Base-by-base conservation (phyloP, 164 flowering plant genomes). In the Protea cynaroides region DNA sequence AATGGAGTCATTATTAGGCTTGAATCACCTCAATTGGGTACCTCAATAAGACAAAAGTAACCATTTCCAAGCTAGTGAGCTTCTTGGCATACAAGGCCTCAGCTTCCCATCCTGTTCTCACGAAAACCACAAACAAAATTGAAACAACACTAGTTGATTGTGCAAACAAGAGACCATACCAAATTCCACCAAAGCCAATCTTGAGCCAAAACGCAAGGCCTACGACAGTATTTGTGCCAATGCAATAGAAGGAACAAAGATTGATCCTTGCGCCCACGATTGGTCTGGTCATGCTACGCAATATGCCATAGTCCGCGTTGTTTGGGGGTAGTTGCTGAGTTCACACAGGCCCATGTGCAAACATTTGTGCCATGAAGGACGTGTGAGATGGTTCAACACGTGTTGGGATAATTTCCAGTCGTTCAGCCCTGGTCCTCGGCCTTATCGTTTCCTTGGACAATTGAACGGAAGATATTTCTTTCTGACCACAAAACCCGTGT, bases 281-380 rank as follows among this genome's bases (percentile, higher is more conserved):
- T 0, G 98, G 97, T 65, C 96, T 66, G 0, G 96, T 97, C 0
- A 93, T 83, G 71, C 91, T 96, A 7, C 98, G 92, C 3, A 94
- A 80, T 61, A 94, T 84, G 44, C 98, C 98, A 46, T 96, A 94
- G 19, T 96, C 98, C 0, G n/a, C n/a, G 98, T 88, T 2, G 96
- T 91, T 51, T 93, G 98, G 0, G 98, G 98, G 74, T 97, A 93
- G 81, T 93, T 93, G 7, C 96, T 96, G 1, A 93, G 88, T 82
- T 93, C 98, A 46, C 97, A 90, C 0, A 90, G 67, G 0, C 98
- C 98, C 65, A 94, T n/a, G n/a, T n/a, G n/a, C n/a, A n/a, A n/a
- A n/a, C n/a, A n/a, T n/a, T n/a, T n/a, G n/a, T n/a, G n/a, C n/a
- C n/a, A n/a, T n/a, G n/a, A n/a, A n/a, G n/a, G n/a, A n/a, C n/a